Base-by-base conservation (phyloP, 2,329 filamentous ascomycete genomes). In the Beauveria australis region DNA sequence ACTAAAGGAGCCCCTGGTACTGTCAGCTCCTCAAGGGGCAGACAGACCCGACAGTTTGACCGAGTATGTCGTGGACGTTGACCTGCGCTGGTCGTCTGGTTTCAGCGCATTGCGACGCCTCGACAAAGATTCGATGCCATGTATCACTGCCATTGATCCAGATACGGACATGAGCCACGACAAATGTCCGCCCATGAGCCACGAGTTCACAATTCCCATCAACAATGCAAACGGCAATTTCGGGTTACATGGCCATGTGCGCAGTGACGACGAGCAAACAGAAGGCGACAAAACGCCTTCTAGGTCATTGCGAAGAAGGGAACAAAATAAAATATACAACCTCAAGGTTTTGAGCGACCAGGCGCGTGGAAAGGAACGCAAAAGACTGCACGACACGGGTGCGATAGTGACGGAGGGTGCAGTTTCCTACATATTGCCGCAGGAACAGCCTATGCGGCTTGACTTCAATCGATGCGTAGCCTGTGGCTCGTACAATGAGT, bases 291-390 rank as follows among this genome's bases (percentile, higher is more conserved):
- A 75, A 16, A 84, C 81, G 2, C 81, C 81, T 0, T 81, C 75
- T 58, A 77, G 81, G 61, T 78, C 79, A 1, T 70, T 83, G 19
- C 76, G 82, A 48, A 71, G 73, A 18, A 76, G 82, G 57, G 76
- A 71, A 19, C 74, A 73, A 47, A 78, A 77, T 60, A 79, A 80
- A 62, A 76, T 78, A 24, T 87, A 87, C 67, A 87, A 87, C 64
- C 70, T 86, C 43, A 86, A 84, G 67, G 74, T 79, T 14, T 71
- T 86, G 18, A 85, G 79, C 68, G 81, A 83, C 65, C 80, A 81
- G 65, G 81, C 81, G 6, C 77, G 82, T 56, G 81, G 82, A 4
- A 81, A 76, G 64, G 78, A 79, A 48, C 76, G 75, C 63, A 80
- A 78, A 63, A 75, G 75, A 67, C 67, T 66, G 60, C 62, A 67